phyloP scores from a whole-genome alignment of 2,329 filamentous ascomycete genomes.

The Apiospora marii region DNA sequence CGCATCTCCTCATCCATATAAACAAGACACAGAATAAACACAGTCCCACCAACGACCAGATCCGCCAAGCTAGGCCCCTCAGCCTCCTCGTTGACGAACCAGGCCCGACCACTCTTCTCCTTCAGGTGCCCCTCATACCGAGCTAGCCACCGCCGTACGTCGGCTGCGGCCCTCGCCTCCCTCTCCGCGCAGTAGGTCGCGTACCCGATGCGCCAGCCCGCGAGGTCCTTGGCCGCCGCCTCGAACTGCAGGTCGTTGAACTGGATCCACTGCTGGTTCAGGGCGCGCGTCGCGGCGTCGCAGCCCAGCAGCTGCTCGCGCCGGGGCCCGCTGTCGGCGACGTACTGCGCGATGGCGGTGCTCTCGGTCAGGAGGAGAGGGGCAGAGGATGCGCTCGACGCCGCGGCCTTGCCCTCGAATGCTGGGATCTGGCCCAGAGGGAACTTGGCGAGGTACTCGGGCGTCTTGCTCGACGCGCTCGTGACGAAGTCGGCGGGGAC shows the following conservation, averaged over 20 bases:
- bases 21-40: background rate
- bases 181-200: background rate
- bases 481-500: slow-evolving; percentile 39
- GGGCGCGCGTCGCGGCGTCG: slow-evolving; percentile 40
- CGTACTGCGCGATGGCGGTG: slow-evolving; percentile 46
- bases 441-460: slow-evolving; percentile 47
- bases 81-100: background rate
- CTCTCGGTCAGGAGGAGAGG: slow-evolving; percentile 45
- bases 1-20: background rate
- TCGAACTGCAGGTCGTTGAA: slow-evolving; percentile 32
- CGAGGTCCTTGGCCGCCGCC: background rate
- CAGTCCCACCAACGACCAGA: background rate
- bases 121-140: background rate
- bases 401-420: slow-evolving; percentile 37
- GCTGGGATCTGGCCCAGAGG: slow-evolving; percentile 49
- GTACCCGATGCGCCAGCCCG: background rate
- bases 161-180: background rate
- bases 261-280: slow-evolving; percentile 46
- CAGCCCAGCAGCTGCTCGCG: slow-evolving; percentile 43
- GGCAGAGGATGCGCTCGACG: slow-evolving; percentile 24
- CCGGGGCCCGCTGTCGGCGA: slow-evolving; percentile 45
- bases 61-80: slow-evolving; percentile 2
- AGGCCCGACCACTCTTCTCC: background rate
- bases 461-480: slow-evolving; percentile 42
- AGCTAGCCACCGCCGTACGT: background rate